A percentile compares a stretch with the other conserved stretches of the same genome.
Conservation (phyloP, 108 stramenopile genomes). For the Skeletonema potamos region DNA sequence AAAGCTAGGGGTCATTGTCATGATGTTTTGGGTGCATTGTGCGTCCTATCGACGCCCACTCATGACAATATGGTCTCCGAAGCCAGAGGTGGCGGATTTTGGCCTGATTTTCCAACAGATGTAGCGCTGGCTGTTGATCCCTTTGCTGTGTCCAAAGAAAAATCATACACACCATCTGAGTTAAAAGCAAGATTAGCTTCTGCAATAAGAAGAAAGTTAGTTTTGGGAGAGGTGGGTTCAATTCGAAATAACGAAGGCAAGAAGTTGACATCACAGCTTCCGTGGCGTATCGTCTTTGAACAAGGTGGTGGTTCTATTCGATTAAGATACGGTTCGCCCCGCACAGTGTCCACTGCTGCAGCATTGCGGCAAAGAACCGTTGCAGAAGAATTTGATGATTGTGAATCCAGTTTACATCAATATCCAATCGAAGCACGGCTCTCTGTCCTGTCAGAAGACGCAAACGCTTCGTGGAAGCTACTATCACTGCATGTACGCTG, state of each 20-base stretch:
- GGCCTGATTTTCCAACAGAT: slow-evolving; percentile 77
- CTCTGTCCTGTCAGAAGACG: slow-evolving; percentile 62
- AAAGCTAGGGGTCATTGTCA: slow-evolving; percentile 61
- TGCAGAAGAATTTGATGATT: slow-evolving; percentile 7
- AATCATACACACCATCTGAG: slow-evolving; percentile 50
- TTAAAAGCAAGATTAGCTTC: slow-evolving; percentile 65
- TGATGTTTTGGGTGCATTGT: slow-evolving; percentile 77
- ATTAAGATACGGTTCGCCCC: slow-evolving; percentile 69
- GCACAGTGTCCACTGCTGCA: slow-evolving; percentile 36
- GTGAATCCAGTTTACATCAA: slow-evolving; percentile 12
- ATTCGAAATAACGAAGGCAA: background rate
- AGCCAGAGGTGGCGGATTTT: slow-evolving; percentile 34
- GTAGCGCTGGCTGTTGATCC: slow-evolving; percentile 63
- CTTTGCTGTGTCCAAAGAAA: slow-evolving; percentile 61
- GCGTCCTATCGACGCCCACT: slow-evolving; percentile 36
- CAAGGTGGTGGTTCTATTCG: slow-evolving; percentile 52
- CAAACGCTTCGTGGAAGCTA: slow-evolving; percentile 70
- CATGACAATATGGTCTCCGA: background rate
- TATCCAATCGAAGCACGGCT: slow-evolving; percentile 85
- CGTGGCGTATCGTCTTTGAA: slow-evolving; percentile 47
- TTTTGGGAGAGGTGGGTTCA: slow-evolving; percentile 74
- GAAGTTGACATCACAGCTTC: slow-evolving; percentile 7
- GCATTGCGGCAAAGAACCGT: slow-evolving; percentile 28
- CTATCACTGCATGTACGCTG: slow-evolving; percentile 70
- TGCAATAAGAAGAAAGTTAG: slow-evolving; percentile 76